Percentiles rank a stretch among this genome's conserved stretches.
phyloP scores from a whole-genome alignment of 192 early-diverging fungal genomes.

The Dissophora ornata region DNA sequence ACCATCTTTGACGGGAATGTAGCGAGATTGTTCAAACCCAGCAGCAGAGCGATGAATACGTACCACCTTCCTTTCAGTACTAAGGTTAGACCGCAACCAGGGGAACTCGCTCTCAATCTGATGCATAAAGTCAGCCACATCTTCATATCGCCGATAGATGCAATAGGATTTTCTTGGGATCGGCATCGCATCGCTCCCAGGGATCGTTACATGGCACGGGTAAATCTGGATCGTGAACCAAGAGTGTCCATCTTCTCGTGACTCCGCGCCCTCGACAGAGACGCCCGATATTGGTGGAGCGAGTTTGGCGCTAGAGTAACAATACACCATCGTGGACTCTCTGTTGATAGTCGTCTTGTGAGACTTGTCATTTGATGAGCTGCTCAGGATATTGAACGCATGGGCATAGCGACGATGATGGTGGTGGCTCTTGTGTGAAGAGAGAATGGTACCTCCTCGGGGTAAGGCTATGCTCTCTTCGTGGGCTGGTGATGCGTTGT shows the following conservation, averaged over 20 bases:
- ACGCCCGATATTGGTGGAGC: constrained; percentile 4
- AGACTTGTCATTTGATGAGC: not conserved
- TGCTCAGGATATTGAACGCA: not conserved
- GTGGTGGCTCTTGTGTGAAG: too few relatives aligned
- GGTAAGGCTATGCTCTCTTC: too few relatives aligned
- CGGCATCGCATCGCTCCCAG: not conserved
- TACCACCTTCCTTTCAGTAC: too few relatives aligned
- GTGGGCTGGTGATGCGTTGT: too few relatives aligned
- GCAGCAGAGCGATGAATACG: too few relatives aligned
- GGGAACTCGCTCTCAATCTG: constrained; percentile 18
- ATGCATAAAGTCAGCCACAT: constrained; percentile 14
- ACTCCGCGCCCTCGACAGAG: constrained; percentile 6
- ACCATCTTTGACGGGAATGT: too few relatives aligned
- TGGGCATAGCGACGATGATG: too few relatives aligned
- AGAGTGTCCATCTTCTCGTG: not conserved
- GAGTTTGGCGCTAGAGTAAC: constrained; percentile 25
- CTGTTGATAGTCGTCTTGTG: not conserved
- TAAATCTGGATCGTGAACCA: constrained; percentile 23
- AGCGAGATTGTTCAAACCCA: too few relatives aligned
- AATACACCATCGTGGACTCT: constrained; percentile 1
- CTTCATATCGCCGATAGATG: constrained; percentile 14
- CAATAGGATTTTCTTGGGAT: constrained; percentile 12
- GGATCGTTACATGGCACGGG: constrained; percentile 5
- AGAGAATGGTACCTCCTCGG: too few relatives aligned
- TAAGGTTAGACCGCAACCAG: not conserved